phyloP scores from a whole-genome alignment of 352 stramenopile species.

The Phytophthora hibernalis region DNA sequence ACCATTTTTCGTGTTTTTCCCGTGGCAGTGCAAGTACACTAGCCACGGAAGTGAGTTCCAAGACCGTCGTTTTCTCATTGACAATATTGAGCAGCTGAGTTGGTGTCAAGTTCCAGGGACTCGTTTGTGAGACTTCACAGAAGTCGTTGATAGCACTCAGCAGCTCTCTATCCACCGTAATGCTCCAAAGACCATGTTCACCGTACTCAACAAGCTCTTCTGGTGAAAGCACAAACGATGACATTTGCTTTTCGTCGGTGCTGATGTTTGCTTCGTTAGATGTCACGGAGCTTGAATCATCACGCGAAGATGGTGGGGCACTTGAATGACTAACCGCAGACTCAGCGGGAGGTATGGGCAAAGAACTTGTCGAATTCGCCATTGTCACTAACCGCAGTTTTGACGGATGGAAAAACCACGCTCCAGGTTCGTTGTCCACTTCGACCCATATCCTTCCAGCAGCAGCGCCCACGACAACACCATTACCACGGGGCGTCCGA shows the following conservation, averaged over 20 bases:
- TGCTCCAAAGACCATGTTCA: conserved; percentile 49
- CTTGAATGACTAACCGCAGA: background rate
- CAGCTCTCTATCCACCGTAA: conserved; percentile 51
- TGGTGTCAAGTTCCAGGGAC: conserved; percentile 70
- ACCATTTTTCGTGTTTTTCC: conserved; percentile 37
- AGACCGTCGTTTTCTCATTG: conserved; percentile 19
- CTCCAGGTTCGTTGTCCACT: conserved; percentile 75
- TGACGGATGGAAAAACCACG: conserved; percentile 84
- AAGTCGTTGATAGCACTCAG: conserved; percentile 56
- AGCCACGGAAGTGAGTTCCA: conserved; percentile 24
- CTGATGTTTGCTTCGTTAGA: background rate
- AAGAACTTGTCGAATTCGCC: conserved; percentile 1
- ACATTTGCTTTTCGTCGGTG: background rate
- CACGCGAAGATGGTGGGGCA: background rate
- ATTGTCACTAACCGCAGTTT: conserved; percentile 58
- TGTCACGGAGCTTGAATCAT: background rate
- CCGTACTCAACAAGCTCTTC: conserved; percentile 39
- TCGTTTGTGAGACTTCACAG: conserved; percentile 58
- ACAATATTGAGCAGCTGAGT: conserved; percentile 45
- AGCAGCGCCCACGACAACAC: conserved; percentile 68
- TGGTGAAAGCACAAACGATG: conserved; percentile 10
- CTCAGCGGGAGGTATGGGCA: conserved; percentile 2
- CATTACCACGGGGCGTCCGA: conserved; percentile 77
- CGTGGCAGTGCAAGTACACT: conserved; percentile 17
- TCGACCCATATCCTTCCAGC: conserved; percentile 78